Conservation (phyloP, 208 protist species). For the Leishmania arabica region DNA sequence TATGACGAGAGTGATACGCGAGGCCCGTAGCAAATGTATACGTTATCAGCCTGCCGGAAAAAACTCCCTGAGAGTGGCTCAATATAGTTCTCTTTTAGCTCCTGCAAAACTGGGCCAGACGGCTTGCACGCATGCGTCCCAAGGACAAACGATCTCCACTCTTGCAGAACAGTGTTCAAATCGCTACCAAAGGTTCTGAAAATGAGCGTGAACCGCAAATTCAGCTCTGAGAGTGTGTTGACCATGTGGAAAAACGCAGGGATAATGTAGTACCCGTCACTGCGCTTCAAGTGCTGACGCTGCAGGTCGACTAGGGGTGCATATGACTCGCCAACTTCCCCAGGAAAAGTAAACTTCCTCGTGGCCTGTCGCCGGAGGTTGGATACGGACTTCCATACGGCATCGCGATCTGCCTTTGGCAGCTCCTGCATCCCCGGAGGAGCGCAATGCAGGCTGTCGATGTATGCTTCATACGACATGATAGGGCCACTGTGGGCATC, state of each 20-base stretch:
- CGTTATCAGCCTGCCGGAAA: slow-evolving; percentile 54
- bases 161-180: slow-evolving; percentile 63
- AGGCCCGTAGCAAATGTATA: slow-evolving; percentile 79
- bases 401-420: slow-evolving; percentile 47
- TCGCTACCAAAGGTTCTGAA: slow-evolving; percentile 91
- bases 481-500: slow-evolving; percentile 13
- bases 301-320: slow-evolving; percentile 75
- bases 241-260: slow-evolving; percentile 87
- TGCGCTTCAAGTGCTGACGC: slow-evolving; percentile 37
- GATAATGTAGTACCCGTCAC: slow-evolving; percentile 60
- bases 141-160: slow-evolving; percentile 80
- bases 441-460: slow-evolving; percentile 59
- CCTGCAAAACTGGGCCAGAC: slow-evolving; percentile 45
- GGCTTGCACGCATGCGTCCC: slow-evolving; percentile 76
- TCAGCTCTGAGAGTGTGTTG: slow-evolving; percentile 77
- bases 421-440: slow-evolving; percentile 74
- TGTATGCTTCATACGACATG: slow-evolving; percentile 68
- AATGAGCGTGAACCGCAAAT: slow-evolving; percentile 86
- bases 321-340: slow-evolving; percentile 62
- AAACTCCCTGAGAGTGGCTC: slow-evolving; percentile 67
- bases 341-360: slow-evolving; percentile 65
- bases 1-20: slow-evolving; percentile 49
- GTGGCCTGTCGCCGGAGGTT: slow-evolving; percentile 46
- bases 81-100: slow-evolving; percentile 40
- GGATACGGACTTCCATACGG: slow-evolving; percentile 68